Evolutionary conservation across 805 yeast genomes (phyloP), one percentile per base, ranked within the genome.

Genomic region (Danielia oregonensis): DNA sequence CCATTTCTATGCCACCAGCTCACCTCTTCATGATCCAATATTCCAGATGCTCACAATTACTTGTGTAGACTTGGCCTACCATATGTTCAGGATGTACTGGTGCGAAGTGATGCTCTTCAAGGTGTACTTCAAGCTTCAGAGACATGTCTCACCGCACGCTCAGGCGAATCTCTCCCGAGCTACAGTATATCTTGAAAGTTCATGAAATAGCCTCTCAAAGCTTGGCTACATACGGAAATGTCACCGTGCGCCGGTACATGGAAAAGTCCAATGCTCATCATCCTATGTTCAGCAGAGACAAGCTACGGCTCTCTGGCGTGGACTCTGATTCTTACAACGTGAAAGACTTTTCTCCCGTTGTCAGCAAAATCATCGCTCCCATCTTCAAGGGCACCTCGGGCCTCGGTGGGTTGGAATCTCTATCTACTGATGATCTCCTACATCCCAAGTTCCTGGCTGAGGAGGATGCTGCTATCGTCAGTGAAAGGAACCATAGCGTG

Each of bases 291-390:
- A 54, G 46, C 33, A 40, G 46, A 17, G 40, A 41, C 30, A 55
- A 53, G 41, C 51, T 57, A 7, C 28, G 17, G 17, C 12, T 7
- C 26, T 24, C 12, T 24, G 6, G 14, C 10, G 12, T 5, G 26
- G 22, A 19, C 11, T 17, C 17, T 12, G 12, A 6, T 6, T 1
- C 31, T 30, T 44, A 34, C 37, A 45, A 40, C 29, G 39, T 35
- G 14, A 27, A 22, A 3, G 61, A 59, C 31, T 58, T 59, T 24
- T 51, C 58, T 9, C 54, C 51, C 0, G 33, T 55, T 11, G 44
- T 50, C 13, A 45, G 48, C 6, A 36, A 44, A 6, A 26, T 44
- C 5, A 34, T 58, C 1, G 34, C 36, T n/a, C 46, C 48, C 6
- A 24, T 61, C 4, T 59, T 61, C 29, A 45, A 40, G 12, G 30